Conservation (phyloP, 2,329 filamentous ascomycete genomes). For the Proliferodiscus dingleyae region DNA sequence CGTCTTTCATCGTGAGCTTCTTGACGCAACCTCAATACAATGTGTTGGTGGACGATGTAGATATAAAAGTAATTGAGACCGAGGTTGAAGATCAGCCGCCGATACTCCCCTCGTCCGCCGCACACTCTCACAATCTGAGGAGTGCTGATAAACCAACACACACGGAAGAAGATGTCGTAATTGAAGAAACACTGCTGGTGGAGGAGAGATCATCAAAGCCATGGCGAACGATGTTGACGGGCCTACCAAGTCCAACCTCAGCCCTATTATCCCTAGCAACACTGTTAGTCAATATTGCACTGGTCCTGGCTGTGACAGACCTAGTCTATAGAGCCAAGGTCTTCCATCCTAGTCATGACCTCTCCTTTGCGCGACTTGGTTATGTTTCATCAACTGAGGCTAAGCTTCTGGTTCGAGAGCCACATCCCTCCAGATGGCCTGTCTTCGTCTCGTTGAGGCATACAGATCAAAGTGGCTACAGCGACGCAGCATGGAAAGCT, state of each 20-base stretch:
- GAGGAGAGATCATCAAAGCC: constrained; percentile 51
- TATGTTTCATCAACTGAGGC: constrained; percentile 79
- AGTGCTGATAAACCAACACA: constrained; percentile 32
- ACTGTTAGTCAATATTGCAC: constrained; percentile 64
- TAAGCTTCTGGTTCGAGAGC: constrained; percentile 79
- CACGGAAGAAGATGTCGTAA: constrained; percentile 48
- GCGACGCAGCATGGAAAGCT: constrained; percentile 59
- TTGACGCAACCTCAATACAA: constrained; percentile 52
- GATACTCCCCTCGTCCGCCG: constrained; percentile 20
- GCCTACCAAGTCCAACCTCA: constrained; percentile 69
- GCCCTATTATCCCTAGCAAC: constrained; percentile 61
- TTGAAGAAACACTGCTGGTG: constrained; percentile 59
- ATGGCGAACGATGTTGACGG: constrained; percentile 65
- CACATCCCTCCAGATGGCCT: constrained; percentile 68
- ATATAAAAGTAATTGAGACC: constrained; percentile 49
- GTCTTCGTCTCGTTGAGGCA: constrained; percentile 64
- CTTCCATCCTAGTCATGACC: constrained; percentile 64
- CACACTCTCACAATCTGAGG: constrained; percentile 24
- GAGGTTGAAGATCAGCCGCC: constrained; percentile 32
- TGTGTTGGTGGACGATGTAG: constrained; percentile 53
- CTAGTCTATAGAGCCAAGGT: constrained; percentile 69
- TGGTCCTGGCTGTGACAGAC: constrained; percentile 69
- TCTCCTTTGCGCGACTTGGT: constrained; percentile 82
- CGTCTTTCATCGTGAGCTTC: constrained; percentile 57
- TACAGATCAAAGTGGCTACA: constrained; percentile 47